Percentiles rank a stretch among this genome's conserved stretches.
Conservation (phyloP, 2,329 filamentous ascomycete genomes). For the Fusarium nisikadoi region DNA sequence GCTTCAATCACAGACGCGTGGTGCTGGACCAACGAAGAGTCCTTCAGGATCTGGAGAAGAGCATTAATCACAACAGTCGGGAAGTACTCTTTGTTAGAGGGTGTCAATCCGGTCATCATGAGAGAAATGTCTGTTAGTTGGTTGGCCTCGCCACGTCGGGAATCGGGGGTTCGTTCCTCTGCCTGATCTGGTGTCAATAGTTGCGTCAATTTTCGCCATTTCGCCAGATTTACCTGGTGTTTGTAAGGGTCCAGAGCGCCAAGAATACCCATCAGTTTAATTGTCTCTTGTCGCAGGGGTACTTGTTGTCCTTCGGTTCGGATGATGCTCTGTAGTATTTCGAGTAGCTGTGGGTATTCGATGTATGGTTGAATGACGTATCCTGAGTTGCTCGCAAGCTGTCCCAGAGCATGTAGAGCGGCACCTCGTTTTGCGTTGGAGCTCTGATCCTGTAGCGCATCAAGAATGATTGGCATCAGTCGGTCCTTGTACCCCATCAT, state of each 20-base stretch:
- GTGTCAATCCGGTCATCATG: constrained; percentile 97
- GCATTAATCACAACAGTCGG: constrained; percentile 98
- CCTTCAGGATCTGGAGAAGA: constrained; percentile 89
- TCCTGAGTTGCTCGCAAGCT: constrained; percentile 93
- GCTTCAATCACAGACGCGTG: constrained; percentile 96
- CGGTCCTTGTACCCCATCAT: constrained; percentile 92
- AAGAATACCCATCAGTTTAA: constrained; percentile 94
- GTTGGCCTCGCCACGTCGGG: constrained; percentile 69
- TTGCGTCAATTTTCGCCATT: neutral
- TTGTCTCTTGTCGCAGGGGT: constrained; percentile 88
- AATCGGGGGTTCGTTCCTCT: constrained; percentile 86
- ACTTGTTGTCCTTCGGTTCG: constrained; percentile 88
- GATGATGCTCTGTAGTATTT: constrained; percentile 92
- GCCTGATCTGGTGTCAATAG: constrained; percentile 68
- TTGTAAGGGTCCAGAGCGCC: constrained; percentile 96
- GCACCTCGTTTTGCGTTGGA: constrained; percentile 91
- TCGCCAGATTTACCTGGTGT: constrained; percentile 69
- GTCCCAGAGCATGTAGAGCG: constrained; percentile 88
- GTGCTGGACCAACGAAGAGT: constrained; percentile 87
- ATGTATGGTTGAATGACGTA: constrained; percentile 97
- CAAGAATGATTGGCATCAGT: constrained; percentile 60
- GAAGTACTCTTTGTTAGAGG: constrained; percentile 98
- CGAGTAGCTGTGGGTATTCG: constrained; percentile 92
- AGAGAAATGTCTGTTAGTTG: constrained; percentile 91
- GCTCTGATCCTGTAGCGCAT: constrained; percentile 91